Evolutionary conservation across 2,329 filamentous ascomycete genomes (phyloP).

Genomic region (Orbilia quercus): DNA sequence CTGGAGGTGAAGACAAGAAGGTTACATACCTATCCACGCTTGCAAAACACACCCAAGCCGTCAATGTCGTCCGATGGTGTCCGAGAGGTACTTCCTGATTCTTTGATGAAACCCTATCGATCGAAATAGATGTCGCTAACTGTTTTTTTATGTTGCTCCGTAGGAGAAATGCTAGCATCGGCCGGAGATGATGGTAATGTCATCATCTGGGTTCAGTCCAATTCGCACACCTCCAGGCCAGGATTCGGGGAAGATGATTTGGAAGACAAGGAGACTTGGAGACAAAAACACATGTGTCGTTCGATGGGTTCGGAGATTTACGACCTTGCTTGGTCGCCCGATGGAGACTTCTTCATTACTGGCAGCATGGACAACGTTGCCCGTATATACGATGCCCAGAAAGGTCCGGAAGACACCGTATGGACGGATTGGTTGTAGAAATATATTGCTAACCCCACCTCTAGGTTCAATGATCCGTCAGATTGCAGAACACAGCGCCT

Average conservation of each 20-base stretch:
- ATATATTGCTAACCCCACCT: neutral
- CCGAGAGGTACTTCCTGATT: slow-evolving; percentile 77
- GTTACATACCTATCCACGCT: slow-evolving; percentile 93
- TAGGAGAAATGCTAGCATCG: slow-evolving; percentile 91
- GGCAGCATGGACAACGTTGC: slow-evolving; percentile 99
- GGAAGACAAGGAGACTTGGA: slow-evolving; percentile 97
- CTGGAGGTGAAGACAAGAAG: slow-evolving; percentile 84
- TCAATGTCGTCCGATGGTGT: slow-evolving; percentile 97
- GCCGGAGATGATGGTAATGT: slow-evolving; percentile 98
- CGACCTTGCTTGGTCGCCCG: slow-evolving; percentile 98
- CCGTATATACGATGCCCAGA: slow-evolving; percentile 93
- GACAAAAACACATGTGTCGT: slow-evolving; percentile 96
- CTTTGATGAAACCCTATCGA: neutral
- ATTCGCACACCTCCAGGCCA: slow-evolving; percentile 71
- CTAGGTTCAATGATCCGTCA: slow-evolving; percentile 79
- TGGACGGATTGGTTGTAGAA: neutral
- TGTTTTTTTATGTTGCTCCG: neutral
- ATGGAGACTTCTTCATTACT: slow-evolving; percentile 94
- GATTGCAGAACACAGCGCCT: slow-evolving; percentile 97
- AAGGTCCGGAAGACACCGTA: slow-evolving; percentile 70
- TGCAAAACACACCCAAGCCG: slow-evolving; percentile 92
- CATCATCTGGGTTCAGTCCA: slow-evolving; percentile 92
- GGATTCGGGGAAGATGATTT: slow-evolving; percentile 82
- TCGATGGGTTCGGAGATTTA: slow-evolving; percentile 97
- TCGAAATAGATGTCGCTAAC: slow-evolving; percentile 4